Evolutionary conservation across 2,329 filamentous ascomycete species (phyloP).

Genomic region (Diaporthe helianthi): DNA sequence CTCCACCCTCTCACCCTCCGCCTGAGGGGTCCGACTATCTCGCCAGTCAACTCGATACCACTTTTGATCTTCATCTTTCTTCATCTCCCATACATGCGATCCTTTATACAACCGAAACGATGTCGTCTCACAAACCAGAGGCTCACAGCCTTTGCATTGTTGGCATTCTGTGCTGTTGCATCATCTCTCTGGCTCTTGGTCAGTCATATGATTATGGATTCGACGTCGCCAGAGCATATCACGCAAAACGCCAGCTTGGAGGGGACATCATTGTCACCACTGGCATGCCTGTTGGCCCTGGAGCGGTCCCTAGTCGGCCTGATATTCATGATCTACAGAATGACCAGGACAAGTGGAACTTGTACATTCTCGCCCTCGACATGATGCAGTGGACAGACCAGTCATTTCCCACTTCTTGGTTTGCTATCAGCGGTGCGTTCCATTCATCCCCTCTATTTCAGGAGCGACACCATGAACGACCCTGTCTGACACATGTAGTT

Average conservation of each 20-base stretch:
- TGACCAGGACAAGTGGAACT: conserved; percentile 73
- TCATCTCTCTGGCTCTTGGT: conserved; percentile 31
- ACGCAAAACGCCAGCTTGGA: conserved; percentile 47
- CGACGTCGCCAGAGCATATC: conserved; percentile 47
- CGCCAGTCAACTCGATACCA: neutral
- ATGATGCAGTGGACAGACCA: conserved; percentile 75
- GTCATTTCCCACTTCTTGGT: conserved; percentile 72
- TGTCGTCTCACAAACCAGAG: conserved; percentile 4
- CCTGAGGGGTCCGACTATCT: neutral
- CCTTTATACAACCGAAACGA: neutral
- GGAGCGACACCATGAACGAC: neutral
- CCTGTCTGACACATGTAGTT: conserved; percentile 13
- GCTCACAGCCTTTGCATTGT: neutral
- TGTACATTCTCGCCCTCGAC: conserved; percentile 78
- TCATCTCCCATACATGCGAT: neutral
- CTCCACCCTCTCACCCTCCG: neutral
- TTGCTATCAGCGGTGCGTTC: conserved; percentile 74
- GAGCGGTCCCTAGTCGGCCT: conserved; percentile 56
- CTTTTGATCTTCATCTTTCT: neutral
- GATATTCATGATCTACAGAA: conserved; percentile 73
- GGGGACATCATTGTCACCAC: conserved; percentile 50
- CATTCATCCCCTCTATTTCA: conserved; percentile 15
- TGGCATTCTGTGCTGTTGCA: conserved; percentile 31
- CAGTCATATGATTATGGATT: conserved; percentile 61
- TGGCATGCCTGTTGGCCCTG: conserved; percentile 45